Base-by-base conservation (phyloP, 1,139 yeast species). In the Sugiyamaella japonica region DNA sequence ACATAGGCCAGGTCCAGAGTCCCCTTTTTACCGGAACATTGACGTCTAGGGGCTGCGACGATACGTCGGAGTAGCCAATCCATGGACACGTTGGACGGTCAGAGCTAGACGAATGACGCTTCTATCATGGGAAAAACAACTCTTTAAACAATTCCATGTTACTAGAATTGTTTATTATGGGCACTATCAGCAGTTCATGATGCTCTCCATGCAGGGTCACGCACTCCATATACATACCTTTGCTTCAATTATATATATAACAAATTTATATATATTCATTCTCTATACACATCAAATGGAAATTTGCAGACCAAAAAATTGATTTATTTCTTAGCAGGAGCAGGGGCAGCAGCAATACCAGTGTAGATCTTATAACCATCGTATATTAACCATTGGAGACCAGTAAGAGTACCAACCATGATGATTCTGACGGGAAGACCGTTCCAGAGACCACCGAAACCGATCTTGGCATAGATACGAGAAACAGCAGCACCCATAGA, bases 391-490 rank as follows among this genome's bases (percentile, higher is more conserved):
- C 97, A 91, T 78, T 91, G 98, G 80, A 87, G 82, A 60, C 97
- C 97, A 45, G 98, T 91, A 73, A 91, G 81, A 34, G 98, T 90
- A 77, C 97, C 97, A 71, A 91, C 83, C 98, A 91, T 91, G 60
- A 89, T 82, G 64, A 91, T 90, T 81, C 98, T 87, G 60, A 90
- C 93, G 28, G 91, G 88, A 62, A 91, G 81, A 54, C 98, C 98
- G 70, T 88, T 88, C 98, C 97, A 91, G 61, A 91, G 79, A 31
- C 98, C 98, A 37, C 70, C 75, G 70, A 91, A 91, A 5, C 98
- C 98, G 67, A 91, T 90, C 66, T 82, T 80, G 53, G 75, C 71
- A 71, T 90, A 91, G 67, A 91, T 89, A 66, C 93, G 82, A 61
- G 76, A 67, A 54, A 86, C 77, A 15, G 95, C 95, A 49, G 76